Conservation (phyloP, 2,329 filamentous ascomycete species). For the Claviceps digitariae region DNA sequence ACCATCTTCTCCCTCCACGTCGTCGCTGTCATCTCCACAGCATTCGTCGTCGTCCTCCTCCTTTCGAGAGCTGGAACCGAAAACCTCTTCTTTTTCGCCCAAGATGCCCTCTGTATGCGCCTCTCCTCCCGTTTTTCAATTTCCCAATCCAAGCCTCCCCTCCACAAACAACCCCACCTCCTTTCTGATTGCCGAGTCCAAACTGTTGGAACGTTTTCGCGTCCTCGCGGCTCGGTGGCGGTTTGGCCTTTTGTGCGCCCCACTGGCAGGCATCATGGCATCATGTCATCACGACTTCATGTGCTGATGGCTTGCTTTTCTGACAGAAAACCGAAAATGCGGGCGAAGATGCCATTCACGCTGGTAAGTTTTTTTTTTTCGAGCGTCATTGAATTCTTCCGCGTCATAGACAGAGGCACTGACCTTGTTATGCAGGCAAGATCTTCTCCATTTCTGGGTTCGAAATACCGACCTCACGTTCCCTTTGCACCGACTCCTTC, state of each 20-base stretch:
- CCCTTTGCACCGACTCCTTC: not conserved
- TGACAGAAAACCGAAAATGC: constrained; percentile 21
- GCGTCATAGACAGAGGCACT: constrained; percentile 5
- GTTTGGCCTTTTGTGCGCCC: constrained; percentile 7
- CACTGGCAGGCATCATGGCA: constrained; percentile 4
- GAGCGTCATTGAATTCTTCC: not conserved
- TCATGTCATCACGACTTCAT: not conserved
- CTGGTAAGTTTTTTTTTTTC: constrained; percentile 24
- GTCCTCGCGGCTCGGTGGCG: constrained; percentile 8
- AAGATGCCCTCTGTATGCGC: constrained; percentile 43
- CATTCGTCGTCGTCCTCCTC: constrained; percentile 9
- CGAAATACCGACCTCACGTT: constrained; percentile 12
- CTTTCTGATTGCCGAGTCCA: constrained; percentile 3
- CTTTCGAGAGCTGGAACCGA: constrained; percentile 14
- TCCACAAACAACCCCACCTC: no score
- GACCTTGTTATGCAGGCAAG: constrained; percentile 32
- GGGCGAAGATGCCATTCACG: constrained; percentile 24
- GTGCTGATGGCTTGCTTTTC: constrained; percentile 10
- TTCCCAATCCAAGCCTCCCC: no score
- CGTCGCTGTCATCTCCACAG: constrained; percentile 18
- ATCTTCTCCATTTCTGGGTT: constrained; percentile 51
- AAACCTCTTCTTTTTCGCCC: constrained; percentile 19
- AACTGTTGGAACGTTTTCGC: constrained; percentile 3
- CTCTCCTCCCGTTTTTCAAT: not conserved
- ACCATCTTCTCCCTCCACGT: constrained; percentile 14